Base-by-base conservation (phyloP, 2,329 filamentous ascomycete genomes). In the Hypoxylon sp. region DNA sequence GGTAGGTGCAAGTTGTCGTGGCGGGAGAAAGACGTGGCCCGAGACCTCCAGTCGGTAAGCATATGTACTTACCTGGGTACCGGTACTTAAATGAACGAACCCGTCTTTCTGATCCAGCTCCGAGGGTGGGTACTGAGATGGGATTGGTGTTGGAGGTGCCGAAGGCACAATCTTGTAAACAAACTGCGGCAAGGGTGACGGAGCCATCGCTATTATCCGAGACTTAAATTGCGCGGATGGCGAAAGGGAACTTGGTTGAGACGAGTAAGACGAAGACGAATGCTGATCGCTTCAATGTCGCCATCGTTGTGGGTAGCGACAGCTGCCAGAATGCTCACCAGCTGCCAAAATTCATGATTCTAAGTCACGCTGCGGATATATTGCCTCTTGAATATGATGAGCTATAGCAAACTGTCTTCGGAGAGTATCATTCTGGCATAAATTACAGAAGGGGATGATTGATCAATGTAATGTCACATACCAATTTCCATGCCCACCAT, bases 81-180 rank as follows among this genome's bases (percentile, higher is more conserved):
- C 81, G 0, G 84, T 86, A 74, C 87, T 90, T 14, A 90, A 76
- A 71, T 90, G 88, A 32, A 90, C 80, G 77, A 88, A 90, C 52
- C 87, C 87, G 74, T 90, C 88, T 36, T 85, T 82, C 69, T 79
- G 77, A 76, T 90, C 88, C 48, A 90, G 84, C 34, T 86, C 84
- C 11, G 88, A 90, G 65, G 87, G 81, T 13, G 88, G 87, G 58
- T 87, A 86, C 63, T 81, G 78, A 1, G 79, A 75, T 2, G 88
- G 88, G 36, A 90, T 80, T 1, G 86, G 85, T 21, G 82, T 78
- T 6, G 83, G 83, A 30, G 88, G 87, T 23, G 83, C 81, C 21
- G 77, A 71, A 28, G 86, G 84, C 38, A 88, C 78, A 74, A 90
- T 90, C 73, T 90, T 90, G 82, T 90, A 90, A 69, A 90, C 79